Base-by-base conservation (phyloP, 371 early-diverging fungal species). In the Mycotypha africana region DNA sequence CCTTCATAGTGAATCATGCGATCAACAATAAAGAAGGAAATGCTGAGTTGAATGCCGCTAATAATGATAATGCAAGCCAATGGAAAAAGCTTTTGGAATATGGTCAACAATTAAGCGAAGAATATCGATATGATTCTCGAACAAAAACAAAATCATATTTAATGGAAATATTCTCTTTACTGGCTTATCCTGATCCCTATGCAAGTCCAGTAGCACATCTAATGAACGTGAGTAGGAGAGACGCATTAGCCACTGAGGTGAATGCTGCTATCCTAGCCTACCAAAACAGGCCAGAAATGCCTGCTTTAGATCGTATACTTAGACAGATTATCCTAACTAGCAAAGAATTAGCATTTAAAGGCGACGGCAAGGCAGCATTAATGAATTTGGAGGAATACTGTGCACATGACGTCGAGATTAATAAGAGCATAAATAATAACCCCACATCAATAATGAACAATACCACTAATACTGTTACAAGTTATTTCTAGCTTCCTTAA, bases 121-220 rank as follows among this genome's bases (percentile, higher is more conserved):
- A 81, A 55, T 94, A 90, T 62, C 71, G 76, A 37, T 16, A 70
- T 37, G 76, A 77, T 44, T 58, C 70, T 0, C 47, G 47, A 9
- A 51, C 58, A 24, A 43, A 52, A 15, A 52, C 57, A 20, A 45
- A 42, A 40, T 51, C 50, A 6, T 49, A 42, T 15, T 36, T 69
- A 9, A 42, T 53, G 59, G 66, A 68, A 42, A 58, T 65, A 17
- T 92, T 91, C 54, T 82, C 91, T 17, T 64, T 93, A 25, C 53
- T 92, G 25, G 93, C 93, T 2, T 93, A 95, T 50, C 56, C 76
- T 3, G 81, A 89, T 32, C 81, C 82, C 7, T 48, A 51, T 12
- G 47, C 60, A 25, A 78, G 79, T 51, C 75, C 83, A 21, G 65
- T 81, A 8, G 58, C 78, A 0, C 69, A 75, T 42, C 56, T 87